Evolutionary conservation across 2,329 filamentous ascomycete species (phyloP).

Genomic region (Alternaria tenuissima): DNA sequence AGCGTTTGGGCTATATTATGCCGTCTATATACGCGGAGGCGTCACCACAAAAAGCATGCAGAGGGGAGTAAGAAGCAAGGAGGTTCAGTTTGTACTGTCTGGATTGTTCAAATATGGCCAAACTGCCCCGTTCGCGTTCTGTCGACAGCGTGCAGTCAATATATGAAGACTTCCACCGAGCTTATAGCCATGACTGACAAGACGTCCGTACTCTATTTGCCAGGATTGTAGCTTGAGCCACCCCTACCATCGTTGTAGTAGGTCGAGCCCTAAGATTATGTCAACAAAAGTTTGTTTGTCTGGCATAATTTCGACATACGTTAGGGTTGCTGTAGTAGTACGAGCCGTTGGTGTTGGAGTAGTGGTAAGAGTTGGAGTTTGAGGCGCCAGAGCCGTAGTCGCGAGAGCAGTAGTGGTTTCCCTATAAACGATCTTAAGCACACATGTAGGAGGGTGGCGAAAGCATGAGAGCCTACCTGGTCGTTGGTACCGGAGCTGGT

Average conservation of each 20-base stretch:
- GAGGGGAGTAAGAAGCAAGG: background rate
- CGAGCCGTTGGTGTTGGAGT: slow-evolving; percentile 46
- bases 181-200: background rate
- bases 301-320: slow-evolving; percentile 1
- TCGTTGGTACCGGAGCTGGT: slow-evolving; percentile 54
- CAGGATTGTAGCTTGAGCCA: slow-evolving; percentile 37
- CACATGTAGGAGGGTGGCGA: background rate
- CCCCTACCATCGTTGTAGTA: slow-evolving; percentile 52
- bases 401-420: slow-evolving; percentile 52
- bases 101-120: background rate
- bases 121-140: background rate
- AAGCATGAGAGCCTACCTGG: slow-evolving; percentile 16
- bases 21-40: background rate
- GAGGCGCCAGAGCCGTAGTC: slow-evolving; percentile 48
- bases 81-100: background rate
- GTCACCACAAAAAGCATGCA: background rate
- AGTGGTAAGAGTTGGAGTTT: slow-evolving; percentile 52
- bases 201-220: slow-evolving; percentile 23
- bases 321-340: slow-evolving; percentile 53
- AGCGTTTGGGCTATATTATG: background rate
- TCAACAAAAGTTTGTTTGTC: background rate
- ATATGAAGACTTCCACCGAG: background rate
- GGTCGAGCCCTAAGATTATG: slow-evolving; percentile 34
- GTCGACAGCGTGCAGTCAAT: background rate
- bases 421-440: slow-evolving; percentile 27